Conservation (phyloP, 768 basidiomycete genomes). For the Phanerodontia chrysosporium region DNA sequence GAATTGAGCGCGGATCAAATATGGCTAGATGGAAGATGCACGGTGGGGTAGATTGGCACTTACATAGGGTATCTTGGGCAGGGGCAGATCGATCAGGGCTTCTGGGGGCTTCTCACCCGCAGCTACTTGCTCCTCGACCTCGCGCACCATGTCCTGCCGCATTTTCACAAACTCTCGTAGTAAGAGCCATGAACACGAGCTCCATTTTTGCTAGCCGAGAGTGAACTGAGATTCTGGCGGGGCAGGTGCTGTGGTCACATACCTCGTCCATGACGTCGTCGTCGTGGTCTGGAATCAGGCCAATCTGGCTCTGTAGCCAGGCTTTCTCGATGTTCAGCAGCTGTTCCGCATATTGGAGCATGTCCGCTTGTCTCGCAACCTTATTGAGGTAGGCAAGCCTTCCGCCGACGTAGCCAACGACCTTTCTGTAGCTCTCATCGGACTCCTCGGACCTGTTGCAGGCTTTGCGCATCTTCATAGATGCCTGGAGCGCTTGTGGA, state of each 20-base stretch:
- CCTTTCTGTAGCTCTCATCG: constrained; percentile 40
- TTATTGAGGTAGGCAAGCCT: constrained; percentile 74
- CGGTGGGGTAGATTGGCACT: constrained; percentile 6
- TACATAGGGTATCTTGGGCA: constrained; percentile 66
- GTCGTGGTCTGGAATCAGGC: constrained; percentile 77
- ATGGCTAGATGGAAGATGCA: neutral
- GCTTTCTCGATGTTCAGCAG: constrained; percentile 70
- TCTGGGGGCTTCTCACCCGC: constrained; percentile 31
- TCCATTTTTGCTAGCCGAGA: constrained; percentile 65
- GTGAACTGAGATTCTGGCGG: neutral
- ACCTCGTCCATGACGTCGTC: constrained; percentile 91
- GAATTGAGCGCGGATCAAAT: constrained; percentile 1
- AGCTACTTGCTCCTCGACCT: constrained; percentile 35
- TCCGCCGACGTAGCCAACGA: constrained; percentile 67
- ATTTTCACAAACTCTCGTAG: constrained; percentile 68
- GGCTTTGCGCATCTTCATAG: constrained; percentile 46
- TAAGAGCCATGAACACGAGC: constrained; percentile 77
- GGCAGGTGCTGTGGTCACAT: constrained; percentile 12
- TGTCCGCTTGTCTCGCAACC: constrained; percentile 56
- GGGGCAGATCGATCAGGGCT: constrained; percentile 39
- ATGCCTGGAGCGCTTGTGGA: constrained; percentile 55
- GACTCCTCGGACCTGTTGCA: constrained; percentile 29
- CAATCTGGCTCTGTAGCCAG: constrained; percentile 77
- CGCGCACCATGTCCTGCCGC: constrained; percentile 45
- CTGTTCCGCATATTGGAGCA: constrained; percentile 59